Percentiles rank a stretch among this genome's conserved stretches.
Evolutionary conservation across 805 yeast species (phyloP).

Genomic region (Wickerhamomyces silvicola): DNA sequence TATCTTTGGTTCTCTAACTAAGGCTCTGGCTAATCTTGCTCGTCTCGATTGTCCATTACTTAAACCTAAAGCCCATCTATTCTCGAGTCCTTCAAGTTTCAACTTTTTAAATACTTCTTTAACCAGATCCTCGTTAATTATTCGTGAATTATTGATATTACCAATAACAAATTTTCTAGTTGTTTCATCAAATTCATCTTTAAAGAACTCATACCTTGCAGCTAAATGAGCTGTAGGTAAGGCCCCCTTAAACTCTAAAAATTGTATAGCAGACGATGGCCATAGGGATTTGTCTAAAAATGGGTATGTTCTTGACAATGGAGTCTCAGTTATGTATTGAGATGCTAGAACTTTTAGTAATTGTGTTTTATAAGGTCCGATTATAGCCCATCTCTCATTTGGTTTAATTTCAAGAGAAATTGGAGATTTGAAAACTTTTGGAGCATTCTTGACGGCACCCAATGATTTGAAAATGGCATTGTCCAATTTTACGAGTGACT

Average conservation of each 20-base stretch:
- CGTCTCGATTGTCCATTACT: slow-evolving; percentile 94
- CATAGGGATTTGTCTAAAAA: slow-evolving; percentile 33
- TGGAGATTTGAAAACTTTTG: slow-evolving; percentile 32
- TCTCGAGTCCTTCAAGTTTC: slow-evolving; percentile 47
- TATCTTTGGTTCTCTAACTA: slow-evolving; percentile 58
- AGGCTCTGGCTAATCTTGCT: slow-evolving; percentile 75
- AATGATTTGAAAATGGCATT: slow-evolving; percentile 13
- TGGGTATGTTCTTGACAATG: slow-evolving; percentile 51
- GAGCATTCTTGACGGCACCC: slow-evolving; percentile 5
- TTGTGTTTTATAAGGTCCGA: slow-evolving; percentile 49
- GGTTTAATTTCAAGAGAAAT: slow-evolving; percentile 32
- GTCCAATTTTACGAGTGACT: slow-evolving; percentile 11
- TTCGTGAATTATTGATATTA: slow-evolving; percentile 27
- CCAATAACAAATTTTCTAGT: slow-evolving; percentile 56
- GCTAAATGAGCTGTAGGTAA: slow-evolving; percentile 65
- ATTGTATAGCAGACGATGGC: slow-evolving; percentile 39
- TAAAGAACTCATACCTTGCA: slow-evolving; percentile 82
- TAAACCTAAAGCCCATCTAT: slow-evolving; percentile 77
- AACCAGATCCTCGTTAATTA: slow-evolving; percentile 31
- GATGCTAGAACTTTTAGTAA: slow-evolving; percentile 55
- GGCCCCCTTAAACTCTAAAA: slow-evolving; percentile 42
- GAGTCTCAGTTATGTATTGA: slow-evolving; percentile 44
- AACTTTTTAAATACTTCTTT: slow-evolving; percentile 41
- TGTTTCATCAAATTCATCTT: slow-evolving; percentile 77
- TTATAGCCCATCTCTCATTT: slow-evolving; percentile 45